Evolutionary conservation across 2,329 filamentous ascomycete genomes (phyloP), one percentile per base, ranked within the genome.

Genomic region (Huntiella omanensis): DNA sequence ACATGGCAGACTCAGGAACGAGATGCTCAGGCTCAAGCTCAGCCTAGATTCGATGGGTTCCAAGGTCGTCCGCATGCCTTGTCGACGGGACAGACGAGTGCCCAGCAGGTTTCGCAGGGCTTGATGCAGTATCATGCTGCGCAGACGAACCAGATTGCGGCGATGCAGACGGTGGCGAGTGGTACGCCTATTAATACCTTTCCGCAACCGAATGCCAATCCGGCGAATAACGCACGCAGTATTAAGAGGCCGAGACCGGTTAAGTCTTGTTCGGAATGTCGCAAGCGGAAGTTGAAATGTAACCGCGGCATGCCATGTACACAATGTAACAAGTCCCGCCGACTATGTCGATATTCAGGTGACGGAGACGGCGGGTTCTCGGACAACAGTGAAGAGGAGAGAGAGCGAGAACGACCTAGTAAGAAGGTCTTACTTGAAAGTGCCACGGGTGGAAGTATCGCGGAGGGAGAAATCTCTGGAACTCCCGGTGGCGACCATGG

Each of bases 301-400:
- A 70, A 75, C 55, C 65, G 72, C 39, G 60, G 65, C n/a, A 61
- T 64, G 38, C 70, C 70, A 3, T 76, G 72, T 53, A 69, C 68
- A 4, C 71, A 75, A 55, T 76, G 72, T 54, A 68, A 70, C 43
- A 73, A 71, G 55, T 70, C 69, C n/a, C 66, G 64, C 52, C 68
- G 70, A 33, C 54, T 58, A 35, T 75, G 71, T 59, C 68, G 62
- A 52, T 75, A 74, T 52, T 36, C 45, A n/a, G 61, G 68, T 17
- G 62, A 67, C 15, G 66, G 70, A 47, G 64, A 68, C 32, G 61
- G 61, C 33, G 66, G 64, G 52, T 55, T 65, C 10, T 72, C 69
- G 3, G 70, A 72, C 43, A 64, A 56, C n/a, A 70, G 66, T 16
- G 68, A 70, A 41, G 56, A 50, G 37, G 64, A 67, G 45, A 49